phyloP scores from a whole-genome alignment of 129 eudicot species.

The Saposhnikovia divaricata region DNA sequence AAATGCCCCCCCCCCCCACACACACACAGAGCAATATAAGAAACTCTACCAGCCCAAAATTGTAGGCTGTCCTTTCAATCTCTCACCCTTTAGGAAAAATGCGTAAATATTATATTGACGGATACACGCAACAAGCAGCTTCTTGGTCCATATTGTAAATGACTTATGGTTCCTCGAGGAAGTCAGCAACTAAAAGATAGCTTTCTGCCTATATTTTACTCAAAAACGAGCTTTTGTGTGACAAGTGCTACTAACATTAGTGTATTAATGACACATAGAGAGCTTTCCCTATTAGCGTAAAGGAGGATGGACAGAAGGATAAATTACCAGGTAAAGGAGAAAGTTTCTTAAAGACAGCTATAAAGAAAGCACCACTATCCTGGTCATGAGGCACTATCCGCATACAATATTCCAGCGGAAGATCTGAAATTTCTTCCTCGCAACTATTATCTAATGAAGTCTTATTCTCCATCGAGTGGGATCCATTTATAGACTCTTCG shows the following conservation, averaged over 20 bases:
- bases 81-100: neutral
- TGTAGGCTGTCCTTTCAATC: neutral
- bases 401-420: slow-evolving; percentile 93
- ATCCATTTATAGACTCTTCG: slow-evolving; percentile 16
- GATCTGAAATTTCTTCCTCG: slow-evolving; percentile 65
- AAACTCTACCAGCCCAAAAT: neutral
- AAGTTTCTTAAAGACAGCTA: slow-evolving; percentile 82
- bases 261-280: neutral
- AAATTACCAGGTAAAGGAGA: slow-evolving; percentile 68
- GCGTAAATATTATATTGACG: neutral
- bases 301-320: neutral
- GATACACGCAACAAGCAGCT: neutral
- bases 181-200: neutral
- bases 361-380: slow-evolving; percentile 91
- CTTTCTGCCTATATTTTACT: neutral
- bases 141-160: neutral
- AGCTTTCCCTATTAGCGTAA: neutral
- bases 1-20: neutral
- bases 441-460: slow-evolving; percentile 18
- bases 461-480: slow-evolving; percentile 18
- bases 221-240: neutral
- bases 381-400: slow-evolving; percentile 97
- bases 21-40: neutral
- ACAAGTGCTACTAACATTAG: neutral
- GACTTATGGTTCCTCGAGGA: neutral